Evolutionary conservation across 192 early-diverging fungal species (phyloP).

Genomic region (Geosiphon pyriformis): DNA sequence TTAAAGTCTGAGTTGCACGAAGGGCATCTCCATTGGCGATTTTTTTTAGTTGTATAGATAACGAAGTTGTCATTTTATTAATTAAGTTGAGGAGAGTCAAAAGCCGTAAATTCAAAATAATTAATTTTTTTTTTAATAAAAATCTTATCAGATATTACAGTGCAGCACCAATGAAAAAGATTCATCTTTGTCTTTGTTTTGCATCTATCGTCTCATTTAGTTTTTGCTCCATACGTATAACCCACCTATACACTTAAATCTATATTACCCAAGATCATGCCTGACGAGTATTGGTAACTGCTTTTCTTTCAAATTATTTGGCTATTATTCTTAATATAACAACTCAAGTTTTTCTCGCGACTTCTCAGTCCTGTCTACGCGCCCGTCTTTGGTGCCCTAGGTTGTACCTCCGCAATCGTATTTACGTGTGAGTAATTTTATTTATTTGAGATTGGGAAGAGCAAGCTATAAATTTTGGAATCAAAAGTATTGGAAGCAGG

Average conservation of each 20-base stretch:
- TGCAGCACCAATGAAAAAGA: conserved; percentile 28
- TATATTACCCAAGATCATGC: too few species aligned
- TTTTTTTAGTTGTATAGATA: not conserved
- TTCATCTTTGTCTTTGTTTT: not conserved
- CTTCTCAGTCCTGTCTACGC: conserved; percentile 89
- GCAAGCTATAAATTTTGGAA: not conserved
- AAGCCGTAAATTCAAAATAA: too few species aligned
- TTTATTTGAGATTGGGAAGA: not conserved
- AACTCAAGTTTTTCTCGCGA: too few species aligned
- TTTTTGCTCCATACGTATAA: too few species aligned
- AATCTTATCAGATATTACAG: too few species aligned
- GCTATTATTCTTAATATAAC: too few species aligned
- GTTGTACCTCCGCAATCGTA: conserved; percentile 87
- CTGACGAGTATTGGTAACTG: too few species aligned
- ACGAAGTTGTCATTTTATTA: not conserved
- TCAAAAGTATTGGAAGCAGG: not conserved
- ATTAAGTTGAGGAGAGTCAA: too few species aligned
- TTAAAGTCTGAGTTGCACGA: not conserved
- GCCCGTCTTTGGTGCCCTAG: conserved; percentile 93
- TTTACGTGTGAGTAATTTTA: conserved; percentile 67
- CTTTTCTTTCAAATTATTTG: too few species aligned
- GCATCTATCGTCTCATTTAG: not conserved
- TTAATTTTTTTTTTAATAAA: too few species aligned
- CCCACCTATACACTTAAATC: too few species aligned
- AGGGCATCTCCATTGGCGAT: not conserved